These are phyloP conservation scores for Isabelozyma heimii DNA, from an alignment of 805 yeast genomes.

Conservation along the genomic window DNA sequence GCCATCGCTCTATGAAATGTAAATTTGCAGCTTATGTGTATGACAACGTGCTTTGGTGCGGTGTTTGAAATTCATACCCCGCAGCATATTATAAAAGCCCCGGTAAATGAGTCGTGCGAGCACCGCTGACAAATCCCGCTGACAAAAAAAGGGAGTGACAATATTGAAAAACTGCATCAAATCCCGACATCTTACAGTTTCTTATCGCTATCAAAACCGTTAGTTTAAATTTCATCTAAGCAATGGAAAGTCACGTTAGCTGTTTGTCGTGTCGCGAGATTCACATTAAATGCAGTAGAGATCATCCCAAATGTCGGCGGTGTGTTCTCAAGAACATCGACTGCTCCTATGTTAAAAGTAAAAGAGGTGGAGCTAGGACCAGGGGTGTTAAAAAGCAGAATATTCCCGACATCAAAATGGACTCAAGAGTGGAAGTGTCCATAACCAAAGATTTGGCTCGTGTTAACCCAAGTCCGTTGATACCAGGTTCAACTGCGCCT, in stretches of 20 bases:
- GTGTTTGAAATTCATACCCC: not conserved
- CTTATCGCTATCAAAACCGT: not conserved
- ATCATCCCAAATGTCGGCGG: not conserved
- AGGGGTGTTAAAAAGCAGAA: slow-evolving; percentile 34
- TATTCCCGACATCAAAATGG: no score
- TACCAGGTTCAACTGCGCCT: not conserved
- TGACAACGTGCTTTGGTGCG: not conserved
- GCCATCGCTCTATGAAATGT: not conserved
- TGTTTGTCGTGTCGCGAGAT: not conserved
- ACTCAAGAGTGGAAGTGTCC: no score
- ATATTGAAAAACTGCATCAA: not conserved
- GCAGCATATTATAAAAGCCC: not conserved
- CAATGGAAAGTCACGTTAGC: not conserved
- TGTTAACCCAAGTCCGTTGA: not conserved
- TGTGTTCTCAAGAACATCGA: not conserved
- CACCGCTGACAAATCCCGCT: not conserved
- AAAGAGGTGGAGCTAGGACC: slow-evolving; percentile 53
- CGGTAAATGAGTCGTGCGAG: no score
- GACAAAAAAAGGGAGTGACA: no score
- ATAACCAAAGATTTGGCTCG: not conserved
- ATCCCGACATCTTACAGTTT: not conserved
- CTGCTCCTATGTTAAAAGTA: slow-evolving; percentile 38
- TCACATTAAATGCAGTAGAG: not conserved
- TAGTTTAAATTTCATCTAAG: not conserved
- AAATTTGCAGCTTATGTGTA: not conserved